These are phyloP conservation scores for Boletus subparvulus DNA, from an alignment of 768 basidiomycete species.

Conservation along the genomic window DNA sequence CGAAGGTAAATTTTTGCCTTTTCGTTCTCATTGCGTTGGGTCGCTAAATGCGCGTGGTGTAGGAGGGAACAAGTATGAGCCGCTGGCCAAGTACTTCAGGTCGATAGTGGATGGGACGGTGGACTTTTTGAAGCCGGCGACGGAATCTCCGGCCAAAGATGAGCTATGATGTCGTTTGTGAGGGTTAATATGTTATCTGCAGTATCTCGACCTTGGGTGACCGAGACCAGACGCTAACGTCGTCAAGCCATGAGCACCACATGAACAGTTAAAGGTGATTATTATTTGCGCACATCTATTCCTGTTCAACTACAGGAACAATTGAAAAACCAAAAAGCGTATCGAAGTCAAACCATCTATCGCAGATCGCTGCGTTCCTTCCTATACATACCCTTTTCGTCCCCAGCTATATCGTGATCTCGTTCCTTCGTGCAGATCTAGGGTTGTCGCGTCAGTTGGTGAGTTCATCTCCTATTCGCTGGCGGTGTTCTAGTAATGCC, in stretches of 20 bases:
- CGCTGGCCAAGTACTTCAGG: slow-evolving; percentile 71
- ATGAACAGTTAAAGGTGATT: background rate
- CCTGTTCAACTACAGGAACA: background rate
- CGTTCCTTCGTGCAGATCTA: background rate
- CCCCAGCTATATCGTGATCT: background rate
- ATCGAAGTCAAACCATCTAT: background rate
- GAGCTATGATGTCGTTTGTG: slow-evolving; percentile 24
- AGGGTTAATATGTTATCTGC: slow-evolving; percentile 2
- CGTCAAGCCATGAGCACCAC: background rate
- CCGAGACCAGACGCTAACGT: background rate
- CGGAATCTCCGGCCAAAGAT: slow-evolving; percentile 35
- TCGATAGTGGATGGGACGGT: slow-evolving; percentile 67
- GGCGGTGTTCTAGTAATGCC: slow-evolving; percentile 22
- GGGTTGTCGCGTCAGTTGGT: slow-evolving; percentile 15
- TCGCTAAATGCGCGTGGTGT: background rate
- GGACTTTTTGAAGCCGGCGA: slow-evolving; percentile 46
- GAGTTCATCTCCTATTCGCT: slow-evolving; percentile 7
- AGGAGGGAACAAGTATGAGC: slow-evolving; percentile 75
- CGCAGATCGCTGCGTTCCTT: background rate
- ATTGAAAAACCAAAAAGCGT: background rate
- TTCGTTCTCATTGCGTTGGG: background rate
- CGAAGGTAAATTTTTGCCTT: slow-evolving; percentile 49
- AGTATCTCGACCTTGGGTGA: background rate
- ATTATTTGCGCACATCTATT: background rate
- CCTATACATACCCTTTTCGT: background rate